A percentile compares a stretch with the other conserved stretches of the same genome.
These are phyloP conservation scores for Acer yangbiense DNA, from an alignment of 345 rosid genomes.

Conservation along the genomic window DNA sequence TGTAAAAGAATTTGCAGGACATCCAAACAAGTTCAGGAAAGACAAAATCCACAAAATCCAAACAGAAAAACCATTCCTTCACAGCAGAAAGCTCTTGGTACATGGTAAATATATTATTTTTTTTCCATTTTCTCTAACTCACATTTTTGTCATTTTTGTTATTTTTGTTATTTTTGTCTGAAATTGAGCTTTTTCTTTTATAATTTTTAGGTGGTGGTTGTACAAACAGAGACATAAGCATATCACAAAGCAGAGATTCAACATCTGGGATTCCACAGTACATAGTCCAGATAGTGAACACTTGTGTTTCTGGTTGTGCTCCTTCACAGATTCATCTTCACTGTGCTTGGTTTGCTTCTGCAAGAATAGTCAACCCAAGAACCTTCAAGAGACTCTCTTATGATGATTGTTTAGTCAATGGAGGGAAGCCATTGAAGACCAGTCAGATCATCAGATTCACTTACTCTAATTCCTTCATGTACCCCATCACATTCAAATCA, in stretches of 20 bases:
- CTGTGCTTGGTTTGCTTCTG: slow-evolving; percentile 67
- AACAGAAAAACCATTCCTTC: slow-evolving; percentile 5
- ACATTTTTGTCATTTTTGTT: too few relatives aligned
- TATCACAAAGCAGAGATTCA: slow-evolving; percentile 49
- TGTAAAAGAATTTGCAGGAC: slow-evolving; percentile 11
- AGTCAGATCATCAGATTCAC: slow-evolving; percentile 52
- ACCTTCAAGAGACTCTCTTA: slow-evolving; percentile 52
- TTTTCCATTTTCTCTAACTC: neutral
- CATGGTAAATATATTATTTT: slow-evolving; percentile 33
- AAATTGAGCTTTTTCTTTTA: neutral
- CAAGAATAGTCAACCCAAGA: slow-evolving; percentile 48
- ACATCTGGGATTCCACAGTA: slow-evolving; percentile 55
- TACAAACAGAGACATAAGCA: slow-evolving; percentile 49
- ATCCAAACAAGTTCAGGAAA: slow-evolving; percentile 9
- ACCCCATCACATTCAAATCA: slow-evolving; percentile 46
- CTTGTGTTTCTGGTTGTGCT: slow-evolving; percentile 45
- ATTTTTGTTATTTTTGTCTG: neutral
- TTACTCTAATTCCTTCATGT: slow-evolving; percentile 61
- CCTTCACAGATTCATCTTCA: slow-evolving; percentile 52
- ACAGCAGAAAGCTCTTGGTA: slow-evolving; percentile 36
- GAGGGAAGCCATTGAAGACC: slow-evolving; percentile 42
- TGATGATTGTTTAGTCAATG: slow-evolving; percentile 63
- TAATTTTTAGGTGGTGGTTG: slow-evolving; percentile 34
- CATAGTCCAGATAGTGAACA: slow-evolving; percentile 57
- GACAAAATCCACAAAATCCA: slow-evolving; percentile 7